phyloP scores from a whole-genome alignment of 805 yeast species.

The Gaillardinia entomophila region DNA sequence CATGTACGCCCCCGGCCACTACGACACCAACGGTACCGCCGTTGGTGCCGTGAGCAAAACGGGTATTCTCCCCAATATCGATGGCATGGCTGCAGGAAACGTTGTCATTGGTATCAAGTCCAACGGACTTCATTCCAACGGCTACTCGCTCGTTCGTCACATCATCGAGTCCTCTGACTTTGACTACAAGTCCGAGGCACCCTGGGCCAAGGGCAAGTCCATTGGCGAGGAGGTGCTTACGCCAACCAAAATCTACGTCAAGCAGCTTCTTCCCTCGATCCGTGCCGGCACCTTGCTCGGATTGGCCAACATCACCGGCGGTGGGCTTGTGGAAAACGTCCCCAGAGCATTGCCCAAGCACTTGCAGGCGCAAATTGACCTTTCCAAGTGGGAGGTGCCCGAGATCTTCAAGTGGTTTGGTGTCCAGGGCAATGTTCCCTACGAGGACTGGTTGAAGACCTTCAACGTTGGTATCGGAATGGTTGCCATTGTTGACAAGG shows the following conservation, averaged over 20 bases:
- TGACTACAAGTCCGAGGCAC: conserved; percentile 70
- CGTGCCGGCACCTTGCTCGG: conserved; percentile 69
- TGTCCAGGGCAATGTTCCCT: conserved; percentile 83
- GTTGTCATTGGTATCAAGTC: conserved; percentile 82
- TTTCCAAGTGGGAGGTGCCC: conserved; percentile 77
- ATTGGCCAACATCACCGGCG: conserved; percentile 96
- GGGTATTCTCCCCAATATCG: conserved; percentile 65
- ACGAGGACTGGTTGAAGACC: conserved; percentile 78
- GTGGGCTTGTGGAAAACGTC: conserved; percentile 93
- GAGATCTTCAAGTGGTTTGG: conserved; percentile 94
- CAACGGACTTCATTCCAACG: conserved; percentile 94
- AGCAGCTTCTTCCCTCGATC: conserved; percentile 74
- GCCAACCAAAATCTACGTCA: conserved; percentile 94
- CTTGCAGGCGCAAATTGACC: conserved; percentile 77
- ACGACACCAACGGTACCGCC: conserved; percentile 97
- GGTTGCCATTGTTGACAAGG: conserved; percentile 77
- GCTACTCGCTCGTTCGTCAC: conserved; percentile 90
- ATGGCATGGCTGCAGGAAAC: conserved; percentile 71
- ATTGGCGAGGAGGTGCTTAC: conserved; percentile 81
- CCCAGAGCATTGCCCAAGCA: conserved; percentile 88
- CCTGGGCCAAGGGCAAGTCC: conserved; percentile 70
- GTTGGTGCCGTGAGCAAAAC: conserved; percentile 88
- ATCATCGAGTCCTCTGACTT: conserved; percentile 71
- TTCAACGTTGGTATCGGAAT: conserved; percentile 96
- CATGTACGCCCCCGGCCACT: conserved; percentile 90